phyloP scores from a whole-genome alignment of 2,329 filamentous ascomycete genomes.

The Capronia coronata region DNA sequence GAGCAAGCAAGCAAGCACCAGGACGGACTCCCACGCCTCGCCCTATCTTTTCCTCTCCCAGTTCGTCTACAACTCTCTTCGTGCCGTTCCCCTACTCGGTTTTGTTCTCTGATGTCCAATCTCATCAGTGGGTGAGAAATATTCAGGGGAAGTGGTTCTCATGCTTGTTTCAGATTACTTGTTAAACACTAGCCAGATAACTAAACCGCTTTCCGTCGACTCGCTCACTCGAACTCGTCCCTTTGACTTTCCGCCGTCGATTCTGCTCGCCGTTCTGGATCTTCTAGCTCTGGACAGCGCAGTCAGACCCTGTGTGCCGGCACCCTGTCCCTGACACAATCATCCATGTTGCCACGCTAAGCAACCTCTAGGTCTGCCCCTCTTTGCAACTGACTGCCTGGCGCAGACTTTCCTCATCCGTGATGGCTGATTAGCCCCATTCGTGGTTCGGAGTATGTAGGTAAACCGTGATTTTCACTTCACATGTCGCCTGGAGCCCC shows the following conservation, averaged over 20 bases:
- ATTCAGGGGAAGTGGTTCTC: conserved; percentile 14
- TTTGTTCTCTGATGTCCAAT: not conserved
- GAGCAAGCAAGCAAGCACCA: no score
- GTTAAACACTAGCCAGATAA: conserved; percentile 15
- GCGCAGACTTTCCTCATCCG: no score
- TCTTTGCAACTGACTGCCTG: no score
- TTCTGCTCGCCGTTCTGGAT: not conserved
- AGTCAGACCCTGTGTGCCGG: not conserved
- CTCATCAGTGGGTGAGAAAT: conserved; percentile 2
- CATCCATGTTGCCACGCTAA: not conserved
- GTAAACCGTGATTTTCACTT: conserved; percentile 18
- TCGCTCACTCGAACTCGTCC: no score
- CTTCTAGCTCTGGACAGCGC: not conserved
- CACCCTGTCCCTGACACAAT: not conserved
- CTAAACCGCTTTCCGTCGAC: no score
- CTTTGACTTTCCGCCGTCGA: not conserved
- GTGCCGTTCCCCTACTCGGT: not conserved
- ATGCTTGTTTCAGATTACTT: conserved; percentile 17
- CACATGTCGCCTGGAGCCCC: conserved; percentile 7
- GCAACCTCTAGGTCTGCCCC: no score
- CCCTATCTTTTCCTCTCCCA: not conserved
- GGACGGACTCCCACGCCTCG: not conserved
- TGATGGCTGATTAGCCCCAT: no score
- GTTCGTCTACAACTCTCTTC: not conserved
- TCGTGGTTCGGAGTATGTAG: not conserved